A percentile compares a stretch with the other conserved stretches of the same genome.
Evolutionary conservation across 2,329 filamentous ascomycete species (phyloP).

Genomic region (Colletotrichum destructivum): DNA sequence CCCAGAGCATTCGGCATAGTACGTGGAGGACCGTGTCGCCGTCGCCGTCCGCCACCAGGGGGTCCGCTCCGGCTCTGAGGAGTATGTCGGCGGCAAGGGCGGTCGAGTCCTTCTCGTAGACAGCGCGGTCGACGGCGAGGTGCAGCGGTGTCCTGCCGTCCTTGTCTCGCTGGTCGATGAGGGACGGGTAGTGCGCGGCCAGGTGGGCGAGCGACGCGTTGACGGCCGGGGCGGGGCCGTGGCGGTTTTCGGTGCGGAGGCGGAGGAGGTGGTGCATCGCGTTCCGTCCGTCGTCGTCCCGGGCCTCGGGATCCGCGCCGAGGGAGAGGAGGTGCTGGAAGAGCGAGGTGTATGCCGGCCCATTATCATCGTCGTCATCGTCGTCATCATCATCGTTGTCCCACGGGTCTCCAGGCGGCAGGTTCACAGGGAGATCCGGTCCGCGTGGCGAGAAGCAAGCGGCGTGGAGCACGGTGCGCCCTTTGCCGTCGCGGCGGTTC

Average conservation of each 20-base stretch:
- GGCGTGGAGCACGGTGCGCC: conserved; percentile 47
- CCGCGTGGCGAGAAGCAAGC: conserved; percentile 40
- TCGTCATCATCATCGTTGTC: neutral
- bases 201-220: conserved; percentile 25
- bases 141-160: conserved; percentile 48
- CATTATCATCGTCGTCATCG: neutral
- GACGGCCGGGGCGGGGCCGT: neutral
- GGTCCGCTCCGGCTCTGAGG: conserved; percentile 46
- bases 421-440: conserved; percentile 17
- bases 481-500: conserved; percentile 46
- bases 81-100: conserved; percentile 36
- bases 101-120: neutral
- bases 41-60: conserved; percentile 24
- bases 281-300: conserved; percentile 45
- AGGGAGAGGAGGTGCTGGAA: conserved; percentile 45
- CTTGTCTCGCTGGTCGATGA: conserved; percentile 43
- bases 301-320: conserved; percentile 46
- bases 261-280: conserved; percentile 45
- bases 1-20: conserved; percentile 32
- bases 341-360: conserved; percentile 6
- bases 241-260: neutral
- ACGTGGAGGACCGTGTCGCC: conserved; percentile 47
- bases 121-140: conserved; percentile 4
- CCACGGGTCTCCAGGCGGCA: no score
- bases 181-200: conserved; percentile 19